Conservation (phyloP, 163 green algal species). For the Smithsoniella earleae region DNA sequence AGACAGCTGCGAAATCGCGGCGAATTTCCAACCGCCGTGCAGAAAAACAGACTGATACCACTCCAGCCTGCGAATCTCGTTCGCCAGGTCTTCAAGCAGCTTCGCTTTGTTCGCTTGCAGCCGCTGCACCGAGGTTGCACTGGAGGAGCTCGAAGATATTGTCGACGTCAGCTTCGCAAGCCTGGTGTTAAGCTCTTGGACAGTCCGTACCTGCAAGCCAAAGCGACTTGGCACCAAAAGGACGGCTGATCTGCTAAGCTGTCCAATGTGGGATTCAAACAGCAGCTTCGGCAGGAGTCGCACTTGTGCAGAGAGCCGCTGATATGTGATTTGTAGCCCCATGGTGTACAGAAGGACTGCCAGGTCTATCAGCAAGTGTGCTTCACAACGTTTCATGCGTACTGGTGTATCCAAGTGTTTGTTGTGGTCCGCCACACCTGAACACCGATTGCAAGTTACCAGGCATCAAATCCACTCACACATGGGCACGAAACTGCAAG, state of each 20-base stretch:
- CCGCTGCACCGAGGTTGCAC: not conserved
- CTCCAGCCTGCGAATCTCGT: constrained; percentile 9
- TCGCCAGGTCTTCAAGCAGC: not conserved
- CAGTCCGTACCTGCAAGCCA: not conserved
- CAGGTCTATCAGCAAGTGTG: not conserved
- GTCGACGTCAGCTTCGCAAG: not conserved
- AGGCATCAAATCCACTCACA: not conserved
- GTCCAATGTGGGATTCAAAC: too few species aligned
- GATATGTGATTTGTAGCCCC: constrained; percentile 23
- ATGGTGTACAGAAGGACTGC: constrained; percentile 26
- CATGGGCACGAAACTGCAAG: too few species aligned
- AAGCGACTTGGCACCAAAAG: too few species aligned
- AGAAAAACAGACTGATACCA: not conserved
- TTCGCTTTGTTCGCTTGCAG: constrained; percentile 12
- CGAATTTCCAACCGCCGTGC: constrained; percentile 15
- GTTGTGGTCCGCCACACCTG: constrained; percentile 23
- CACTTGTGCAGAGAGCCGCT: constrained; percentile 21
- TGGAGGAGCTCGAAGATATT: not conserved
- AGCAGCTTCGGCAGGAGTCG: not conserved
- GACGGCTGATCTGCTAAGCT: too few species aligned
- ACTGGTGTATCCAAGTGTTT: constrained; percentile 3
- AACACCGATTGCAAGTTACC: not conserved
- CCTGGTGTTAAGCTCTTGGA: not conserved
- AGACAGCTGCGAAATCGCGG: not conserved
- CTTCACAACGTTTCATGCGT: not conserved